phyloP scores from a whole-genome alignment of 1,139 yeast genomes.

The Zygosaccharomyces pseudobailii region DNA sequence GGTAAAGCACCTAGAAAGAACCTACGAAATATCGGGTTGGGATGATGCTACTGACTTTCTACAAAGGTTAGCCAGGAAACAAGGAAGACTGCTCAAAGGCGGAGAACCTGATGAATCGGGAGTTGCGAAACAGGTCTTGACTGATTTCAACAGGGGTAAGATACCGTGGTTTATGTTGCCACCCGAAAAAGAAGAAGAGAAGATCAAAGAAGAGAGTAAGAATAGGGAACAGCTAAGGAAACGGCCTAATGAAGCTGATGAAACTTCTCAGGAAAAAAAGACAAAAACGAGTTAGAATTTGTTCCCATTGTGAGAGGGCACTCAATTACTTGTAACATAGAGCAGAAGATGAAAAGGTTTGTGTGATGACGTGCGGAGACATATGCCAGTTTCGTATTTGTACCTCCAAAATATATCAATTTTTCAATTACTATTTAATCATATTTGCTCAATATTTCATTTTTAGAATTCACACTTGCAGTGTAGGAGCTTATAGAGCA shows the following conservation, averaged over 20 bases:
- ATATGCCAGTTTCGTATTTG: too few species aligned
- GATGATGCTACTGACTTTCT: conserved; percentile 74
- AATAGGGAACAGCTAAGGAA: neutral
- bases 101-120: conserved; percentile 98
- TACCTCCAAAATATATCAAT: too few species aligned
- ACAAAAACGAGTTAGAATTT: conserved; percentile 2
- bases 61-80: conserved; percentile 86
- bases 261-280: conserved; percentile 3
- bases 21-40: conserved; percentile 95
- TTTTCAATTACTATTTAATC: too few species aligned
- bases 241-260: neutral
- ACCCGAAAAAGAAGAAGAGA: conserved; percentile 54
- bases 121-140: conserved; percentile 82
- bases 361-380: too few species aligned
- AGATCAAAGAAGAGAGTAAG: neutral
- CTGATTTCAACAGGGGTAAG: conserved; percentile 94
- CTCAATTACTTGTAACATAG: neutral
- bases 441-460: too few species aligned
- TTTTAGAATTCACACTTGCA: too few species aligned
- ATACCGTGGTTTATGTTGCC: conserved; percentile 98
- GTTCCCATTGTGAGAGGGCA: neutral
- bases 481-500: too few species aligned
- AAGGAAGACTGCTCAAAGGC: conserved; percentile 88
- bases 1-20: conserved; percentile 86
- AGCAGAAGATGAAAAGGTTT: neutral